Conservation (phyloP, 352 stramenopile genomes). For the Phytophthora fragariae region DNA sequence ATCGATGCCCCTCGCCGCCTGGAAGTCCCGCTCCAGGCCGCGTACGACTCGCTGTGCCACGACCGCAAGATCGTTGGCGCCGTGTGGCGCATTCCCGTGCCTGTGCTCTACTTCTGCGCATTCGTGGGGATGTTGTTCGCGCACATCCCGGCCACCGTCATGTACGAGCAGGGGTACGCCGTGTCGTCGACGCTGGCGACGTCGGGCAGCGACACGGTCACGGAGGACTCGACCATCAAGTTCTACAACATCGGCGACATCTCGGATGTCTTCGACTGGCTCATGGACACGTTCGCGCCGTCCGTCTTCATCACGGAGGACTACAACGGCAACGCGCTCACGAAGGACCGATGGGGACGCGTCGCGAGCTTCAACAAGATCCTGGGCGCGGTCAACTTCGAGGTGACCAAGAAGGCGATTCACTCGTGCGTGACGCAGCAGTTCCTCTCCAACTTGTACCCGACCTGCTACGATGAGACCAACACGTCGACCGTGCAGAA, state of each 20-base stretch:
- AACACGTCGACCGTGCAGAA: slow-evolving; percentile 29
- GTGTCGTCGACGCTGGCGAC: slow-evolving; percentile 44
- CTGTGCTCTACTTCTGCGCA: slow-evolving; percentile 48
- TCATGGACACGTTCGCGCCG: slow-evolving; percentile 51
- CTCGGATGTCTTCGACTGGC: slow-evolving; percentile 55
- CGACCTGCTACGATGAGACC: slow-evolving; percentile 49
- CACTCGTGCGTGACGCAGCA: slow-evolving; percentile 39
- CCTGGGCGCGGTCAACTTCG: slow-evolving; percentile 38
- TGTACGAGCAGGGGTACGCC: slow-evolving; percentile 48
- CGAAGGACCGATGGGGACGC: slow-evolving; percentile 33
- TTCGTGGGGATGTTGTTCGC: slow-evolving; percentile 60
- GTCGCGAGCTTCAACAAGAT: slow-evolving; percentile 33
- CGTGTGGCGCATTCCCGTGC: slow-evolving; percentile 42
- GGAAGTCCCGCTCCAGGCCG: not conserved
- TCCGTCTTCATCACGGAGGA: slow-evolving; percentile 56
- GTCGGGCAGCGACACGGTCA: slow-evolving; percentile 57
- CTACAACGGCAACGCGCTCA: slow-evolving; percentile 55
- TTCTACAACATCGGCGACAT: slow-evolving; percentile 52
- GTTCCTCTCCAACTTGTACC: slow-evolving; percentile 52
- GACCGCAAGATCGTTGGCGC: slow-evolving; percentile 47
- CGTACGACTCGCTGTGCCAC: slow-evolving; percentile 24
- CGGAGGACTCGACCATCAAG: slow-evolving; percentile 51
- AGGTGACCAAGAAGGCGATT: slow-evolving; percentile 30
- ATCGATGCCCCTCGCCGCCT: not conserved
- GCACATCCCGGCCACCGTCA: slow-evolving; percentile 44